A percentile compares a stretch with the other conserved stretches of the same genome.
Evolutionary conservation across 768 basidiomycete species (phyloP).

Genomic region (Amanita jacksonii): DNA sequence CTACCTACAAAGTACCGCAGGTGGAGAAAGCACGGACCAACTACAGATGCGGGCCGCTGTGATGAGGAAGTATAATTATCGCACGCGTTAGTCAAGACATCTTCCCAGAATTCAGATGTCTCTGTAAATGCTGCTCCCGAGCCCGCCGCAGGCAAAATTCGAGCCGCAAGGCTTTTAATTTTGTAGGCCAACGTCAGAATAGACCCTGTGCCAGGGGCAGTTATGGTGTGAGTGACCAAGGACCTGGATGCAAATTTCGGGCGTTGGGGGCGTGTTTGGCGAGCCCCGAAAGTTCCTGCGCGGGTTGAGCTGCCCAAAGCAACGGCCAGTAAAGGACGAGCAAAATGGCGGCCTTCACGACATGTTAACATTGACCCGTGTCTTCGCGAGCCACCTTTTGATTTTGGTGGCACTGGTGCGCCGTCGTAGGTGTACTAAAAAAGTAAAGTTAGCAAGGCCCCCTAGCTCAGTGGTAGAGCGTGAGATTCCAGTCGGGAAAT

Average conservation of each 20-base stretch:
- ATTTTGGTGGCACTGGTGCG: too few relatives aligned
- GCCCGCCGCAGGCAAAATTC: slow-evolving; percentile 22
- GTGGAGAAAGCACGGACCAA: slow-evolving; percentile 28
- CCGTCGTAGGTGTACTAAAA: too few relatives aligned
- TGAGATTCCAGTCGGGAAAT: slow-evolving; percentile 21
- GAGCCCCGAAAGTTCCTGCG: background rate
- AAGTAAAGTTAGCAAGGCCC: slow-evolving; percentile 8
- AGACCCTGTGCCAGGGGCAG: slow-evolving; percentile 11
- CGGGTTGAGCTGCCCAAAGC: background rate
- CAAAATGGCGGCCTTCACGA: background rate
- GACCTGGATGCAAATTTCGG: background rate
- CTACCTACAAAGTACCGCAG: slow-evolving; percentile 2
- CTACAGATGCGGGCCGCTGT: slow-evolving; percentile 32
- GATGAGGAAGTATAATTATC: slow-evolving; percentile 23
- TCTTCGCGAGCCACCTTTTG: background rate
- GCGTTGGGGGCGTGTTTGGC: background rate
- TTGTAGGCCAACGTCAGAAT: slow-evolving; percentile 42
- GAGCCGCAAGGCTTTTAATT: slow-evolving; percentile 35
- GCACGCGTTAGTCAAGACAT: slow-evolving; percentile 28
- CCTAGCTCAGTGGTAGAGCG: slow-evolving; percentile 20
- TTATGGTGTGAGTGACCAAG: background rate
- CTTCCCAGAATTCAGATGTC: slow-evolving; percentile 37
- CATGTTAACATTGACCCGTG: slow-evolving; percentile 7
- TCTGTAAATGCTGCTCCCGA: slow-evolving; percentile 16
- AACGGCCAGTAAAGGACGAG: background rate